Conservation (phyloP, 305 asterid genomes). For the Andrographis paniculata region DNA sequence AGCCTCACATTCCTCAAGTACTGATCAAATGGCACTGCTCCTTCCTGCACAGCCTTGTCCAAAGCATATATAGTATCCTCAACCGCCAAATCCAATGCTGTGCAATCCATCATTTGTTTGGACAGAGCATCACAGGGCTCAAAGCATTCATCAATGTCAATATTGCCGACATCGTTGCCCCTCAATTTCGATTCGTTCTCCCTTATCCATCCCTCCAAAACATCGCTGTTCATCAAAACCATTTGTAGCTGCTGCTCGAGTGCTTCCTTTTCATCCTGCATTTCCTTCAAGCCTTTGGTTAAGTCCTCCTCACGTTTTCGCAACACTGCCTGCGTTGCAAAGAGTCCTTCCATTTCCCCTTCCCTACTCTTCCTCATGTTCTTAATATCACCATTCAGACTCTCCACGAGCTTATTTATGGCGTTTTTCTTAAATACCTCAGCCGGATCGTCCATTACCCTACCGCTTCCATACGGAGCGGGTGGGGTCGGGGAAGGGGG, state of each 20-base stretch:
- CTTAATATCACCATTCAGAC: conserved; percentile 43
- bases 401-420: conserved; percentile 51
- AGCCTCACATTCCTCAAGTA: conserved; percentile 81
- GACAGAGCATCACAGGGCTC: conserved; percentile 64
- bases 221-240: conserved; percentile 66
- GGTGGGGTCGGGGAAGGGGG: conserved; percentile 56
- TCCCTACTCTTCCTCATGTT: conserved; percentile 63
- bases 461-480: conserved; percentile 63
- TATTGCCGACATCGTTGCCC: conserved; percentile 16
- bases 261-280: conserved; percentile 86
- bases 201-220: conserved; percentile 68
- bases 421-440: conserved; percentile 65
- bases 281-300: conserved; percentile 60
- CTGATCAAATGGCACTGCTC: conserved; percentile 76
- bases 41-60: conserved; percentile 89
- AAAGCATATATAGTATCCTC: conserved; percentile 78
- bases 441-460: conserved; percentile 54
- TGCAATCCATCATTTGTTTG: conserved; percentile 70
- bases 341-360: conserved; percentile 73
- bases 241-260: conserved; percentile 89
- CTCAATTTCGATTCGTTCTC: conserved; percentile 59
- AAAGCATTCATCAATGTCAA: conserved; percentile 58
- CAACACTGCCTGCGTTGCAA: conserved; percentile 45
- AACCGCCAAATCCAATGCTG: conserved; percentile 70
- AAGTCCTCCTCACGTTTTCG: conserved; percentile 66